These are phyloP conservation scores for Hypoxylon perforatum DNA, from an alignment of 495 filamentous ascomycete genomes.

Conservation along the genomic window DNA sequence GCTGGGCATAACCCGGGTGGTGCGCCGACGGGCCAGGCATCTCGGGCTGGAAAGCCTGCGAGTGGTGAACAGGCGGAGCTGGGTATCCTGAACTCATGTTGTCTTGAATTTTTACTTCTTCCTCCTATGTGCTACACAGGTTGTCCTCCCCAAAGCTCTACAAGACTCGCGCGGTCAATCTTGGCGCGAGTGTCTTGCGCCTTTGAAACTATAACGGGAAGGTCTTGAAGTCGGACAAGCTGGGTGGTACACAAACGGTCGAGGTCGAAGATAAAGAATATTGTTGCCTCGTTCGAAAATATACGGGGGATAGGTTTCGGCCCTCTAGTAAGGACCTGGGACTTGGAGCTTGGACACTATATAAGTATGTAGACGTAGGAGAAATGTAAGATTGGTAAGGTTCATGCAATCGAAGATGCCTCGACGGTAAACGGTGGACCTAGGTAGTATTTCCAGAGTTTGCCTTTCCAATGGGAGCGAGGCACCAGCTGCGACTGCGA, in stretches of 20 bases:
- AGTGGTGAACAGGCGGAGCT: conserved; percentile 47
- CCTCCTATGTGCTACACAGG: conserved; percentile 21
- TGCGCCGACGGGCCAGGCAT: conserved; percentile 46
- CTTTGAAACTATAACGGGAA: conserved; percentile 10
- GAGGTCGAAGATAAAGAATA: conserved; percentile 6
- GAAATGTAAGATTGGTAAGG: conserved; percentile 29
- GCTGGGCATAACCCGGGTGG: conserved; percentile 45
- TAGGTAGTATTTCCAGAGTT: conserved; percentile 17
- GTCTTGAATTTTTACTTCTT: conserved; percentile 22
- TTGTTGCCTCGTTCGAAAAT: conserved; percentile 27
- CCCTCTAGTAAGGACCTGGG: conserved; percentile 35
- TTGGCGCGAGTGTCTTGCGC: conserved; percentile 14
- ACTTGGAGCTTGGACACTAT: conserved; percentile 4
- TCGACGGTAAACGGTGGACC: conserved; percentile 24
- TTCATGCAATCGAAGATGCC: conserved; percentile 36
- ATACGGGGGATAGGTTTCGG: conserved; percentile 19
- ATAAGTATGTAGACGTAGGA: conserved; percentile 23
- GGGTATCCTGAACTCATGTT: conserved; percentile 50
- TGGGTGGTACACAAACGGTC: conserved; percentile 18
- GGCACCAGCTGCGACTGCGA: background rate
- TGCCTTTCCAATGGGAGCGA: conserved; percentile 30
- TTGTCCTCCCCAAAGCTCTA: conserved; percentile 5
- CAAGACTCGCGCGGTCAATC: conserved; percentile 7
- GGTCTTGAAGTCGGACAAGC: conserved; percentile 1
- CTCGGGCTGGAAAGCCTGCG: conserved; percentile 42